Evolutionary conservation across 805 yeast genomes (phyloP), one percentile per base, ranked within the genome.

Genomic region (Pichia nanzhaoensis): DNA sequence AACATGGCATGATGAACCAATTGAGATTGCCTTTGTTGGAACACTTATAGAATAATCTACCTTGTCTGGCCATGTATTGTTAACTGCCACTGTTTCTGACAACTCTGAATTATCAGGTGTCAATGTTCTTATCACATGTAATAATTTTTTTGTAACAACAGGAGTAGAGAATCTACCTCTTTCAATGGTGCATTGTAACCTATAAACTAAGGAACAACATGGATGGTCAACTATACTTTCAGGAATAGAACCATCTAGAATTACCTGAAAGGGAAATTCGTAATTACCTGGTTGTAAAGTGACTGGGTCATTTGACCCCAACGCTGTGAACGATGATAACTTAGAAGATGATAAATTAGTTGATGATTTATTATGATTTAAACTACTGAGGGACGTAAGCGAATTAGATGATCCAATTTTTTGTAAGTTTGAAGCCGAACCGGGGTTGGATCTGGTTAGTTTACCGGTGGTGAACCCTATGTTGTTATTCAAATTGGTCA

Each of bases 41-140:
- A 86, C 80, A 43, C 86, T 83, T 48, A 93, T 78, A 3, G 88
- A 76, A 61, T 91, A 91, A 57, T 91, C 97, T 28, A 91, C 87
- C 60, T 93, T 93, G 38, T 80, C 70, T 2, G 98, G 97, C 98
- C 98, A 91, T 1, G 90, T 82, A 60, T 91, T 91, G 58, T 89
- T 96, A 28, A 91, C 95, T 0, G 95, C 86, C 55, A 90, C 85
- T 0, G 98, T 87, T 62, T 91, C 97, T 0, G 95, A 75, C 20
- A 89, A 69, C 56, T 93, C 98, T 3, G 85, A 75, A 1, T 95
- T 76, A 61, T 91, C 98, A 0, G 95, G 77, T 2, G 95, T 80
- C 48, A 91, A 66, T 0, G 98, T 91, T 56, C 99, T 74, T 10
- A 93, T 78, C 9, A 93, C 80, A 49, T 95, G 77, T 3, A 93